phyloP scores from a whole-genome alignment of 768 basidiomycete genomes.

The Lactifluus pinguis region DNA sequence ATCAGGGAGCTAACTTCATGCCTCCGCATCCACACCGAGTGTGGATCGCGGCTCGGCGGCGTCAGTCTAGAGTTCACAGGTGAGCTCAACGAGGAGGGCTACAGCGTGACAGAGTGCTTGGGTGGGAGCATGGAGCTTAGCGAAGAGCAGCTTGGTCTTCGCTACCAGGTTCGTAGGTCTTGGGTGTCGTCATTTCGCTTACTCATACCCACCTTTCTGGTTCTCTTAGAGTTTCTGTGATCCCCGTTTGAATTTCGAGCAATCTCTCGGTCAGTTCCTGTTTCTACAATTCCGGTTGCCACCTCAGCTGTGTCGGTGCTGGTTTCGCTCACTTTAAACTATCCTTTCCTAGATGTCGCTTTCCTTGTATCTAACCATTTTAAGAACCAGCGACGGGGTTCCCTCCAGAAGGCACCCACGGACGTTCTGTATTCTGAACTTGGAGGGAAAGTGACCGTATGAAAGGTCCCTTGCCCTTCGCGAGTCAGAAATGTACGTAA shows the following conservation, averaged over 20 bases:
- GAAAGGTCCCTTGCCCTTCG: not conserved
- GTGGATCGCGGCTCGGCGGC: slow-evolving; percentile 67
- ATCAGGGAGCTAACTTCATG: slow-evolving; percentile 79
- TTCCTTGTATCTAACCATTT: slow-evolving; percentile 79
- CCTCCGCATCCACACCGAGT: slow-evolving; percentile 68
- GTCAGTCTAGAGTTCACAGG: slow-evolving; percentile 91
- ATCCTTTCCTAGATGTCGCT: slow-evolving; percentile 51
- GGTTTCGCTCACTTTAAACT: not conserved
- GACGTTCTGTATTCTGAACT: slow-evolving; percentile 28
- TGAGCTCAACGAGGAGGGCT: slow-evolving; percentile 57
- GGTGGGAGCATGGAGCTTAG: slow-evolving; percentile 93
- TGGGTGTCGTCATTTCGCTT: not conserved
- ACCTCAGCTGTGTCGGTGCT: not conserved
- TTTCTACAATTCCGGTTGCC: not conserved
- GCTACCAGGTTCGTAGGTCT: slow-evolving; percentile 61
- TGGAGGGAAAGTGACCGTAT: slow-evolving; percentile 20
- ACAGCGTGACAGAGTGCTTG: slow-evolving; percentile 85
- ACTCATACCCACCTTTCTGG: not conserved
- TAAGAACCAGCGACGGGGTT: slow-evolving; percentile 48
- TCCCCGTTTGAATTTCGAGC: slow-evolving; percentile 89
- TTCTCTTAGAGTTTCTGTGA: slow-evolving; percentile 74
- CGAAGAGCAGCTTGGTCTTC: slow-evolving; percentile 81
- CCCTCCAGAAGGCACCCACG: slow-evolving; percentile 12
- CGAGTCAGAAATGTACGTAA: not conserved
- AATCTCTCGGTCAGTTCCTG: slow-evolving; percentile 65